Conservation (phyloP, 805 yeast genomes). For the Candida glaebosa region DNA sequence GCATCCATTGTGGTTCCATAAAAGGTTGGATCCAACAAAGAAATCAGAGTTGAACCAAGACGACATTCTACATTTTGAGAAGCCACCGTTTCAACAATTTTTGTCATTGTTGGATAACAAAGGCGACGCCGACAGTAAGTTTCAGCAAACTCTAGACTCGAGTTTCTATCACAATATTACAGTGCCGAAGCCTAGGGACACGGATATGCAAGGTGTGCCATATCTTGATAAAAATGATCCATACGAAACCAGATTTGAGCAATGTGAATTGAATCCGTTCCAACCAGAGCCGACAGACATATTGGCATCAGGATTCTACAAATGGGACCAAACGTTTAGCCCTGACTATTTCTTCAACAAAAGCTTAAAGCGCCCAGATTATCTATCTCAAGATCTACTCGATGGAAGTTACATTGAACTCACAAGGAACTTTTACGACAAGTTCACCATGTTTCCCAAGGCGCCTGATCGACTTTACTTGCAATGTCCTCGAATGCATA, state of each 20-base stretch:
- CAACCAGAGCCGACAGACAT: conserved; percentile 12
- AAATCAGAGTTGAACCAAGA: background rate
- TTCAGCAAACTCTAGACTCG: background rate
- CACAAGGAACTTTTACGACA: conserved; percentile 21
- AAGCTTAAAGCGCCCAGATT: conserved; percentile 42
- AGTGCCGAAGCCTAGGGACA: conserved; percentile 8
- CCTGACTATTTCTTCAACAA: conserved; percentile 38
- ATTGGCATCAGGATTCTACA: conserved; percentile 35
- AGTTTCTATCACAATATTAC: conserved; percentile 16
- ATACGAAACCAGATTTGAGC: conserved; percentile 14
- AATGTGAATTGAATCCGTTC: conserved; percentile 32
- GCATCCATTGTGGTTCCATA: conserved; percentile 78
- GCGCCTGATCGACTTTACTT: conserved; percentile 25
- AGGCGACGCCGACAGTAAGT: conserved; percentile 3
- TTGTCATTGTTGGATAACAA: conserved; percentile 1
- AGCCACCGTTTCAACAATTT: conserved; percentile 4
- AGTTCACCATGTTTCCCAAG: conserved; percentile 20
- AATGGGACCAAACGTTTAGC: conserved; percentile 40
- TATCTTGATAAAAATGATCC: conserved; percentile 15
- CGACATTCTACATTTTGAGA: conserved; percentile 1
- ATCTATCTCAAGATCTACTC: conserved; percentile 19
- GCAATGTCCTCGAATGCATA: conserved; percentile 23
- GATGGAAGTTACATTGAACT: conserved; percentile 31
- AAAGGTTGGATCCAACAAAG: conserved; percentile 10
- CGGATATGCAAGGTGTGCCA: conserved; percentile 11